Conservation (phyloP, 1,284 basidiomycete species). For the Ganoderma multipileum region DNA sequence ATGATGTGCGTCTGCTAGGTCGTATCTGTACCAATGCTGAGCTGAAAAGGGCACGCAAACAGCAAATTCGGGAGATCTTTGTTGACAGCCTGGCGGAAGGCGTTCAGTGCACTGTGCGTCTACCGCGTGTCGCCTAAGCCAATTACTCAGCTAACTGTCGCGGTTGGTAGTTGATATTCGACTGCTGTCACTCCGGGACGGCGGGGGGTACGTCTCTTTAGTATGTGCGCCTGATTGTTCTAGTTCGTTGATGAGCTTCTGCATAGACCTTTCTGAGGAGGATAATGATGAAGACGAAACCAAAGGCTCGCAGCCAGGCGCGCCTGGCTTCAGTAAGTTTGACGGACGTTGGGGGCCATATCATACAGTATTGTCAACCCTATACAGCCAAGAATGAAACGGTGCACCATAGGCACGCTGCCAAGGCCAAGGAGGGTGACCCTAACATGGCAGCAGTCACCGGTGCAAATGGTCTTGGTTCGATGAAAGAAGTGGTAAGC, state of each 20-base stretch:
- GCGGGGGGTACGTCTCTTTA: neutral
- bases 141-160: neutral
- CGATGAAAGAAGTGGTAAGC: neutral
- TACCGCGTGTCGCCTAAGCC: neutral
- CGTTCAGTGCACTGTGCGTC: neutral
- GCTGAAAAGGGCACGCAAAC: neutral
- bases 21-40: neutral
- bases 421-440: neutral
- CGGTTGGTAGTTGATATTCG: neutral
- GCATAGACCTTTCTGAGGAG: neutral
- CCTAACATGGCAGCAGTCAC: neutral
- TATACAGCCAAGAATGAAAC: neutral
- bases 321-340: neutral
- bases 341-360: neutral
- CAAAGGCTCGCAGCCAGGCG: neutral
- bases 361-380: neutral
- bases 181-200: neutral
- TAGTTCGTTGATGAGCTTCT: neutral
- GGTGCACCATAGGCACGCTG: neutral
- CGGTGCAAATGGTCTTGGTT: neutral
- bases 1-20: neutral
- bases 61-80: neutral
- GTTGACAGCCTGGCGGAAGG: neutral
- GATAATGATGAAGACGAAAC: too few relatives aligned
- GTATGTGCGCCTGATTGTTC: neutral